phyloP scores from a whole-genome alignment of 805 yeast genomes.

The Metschnikowia orientalis region DNA sequence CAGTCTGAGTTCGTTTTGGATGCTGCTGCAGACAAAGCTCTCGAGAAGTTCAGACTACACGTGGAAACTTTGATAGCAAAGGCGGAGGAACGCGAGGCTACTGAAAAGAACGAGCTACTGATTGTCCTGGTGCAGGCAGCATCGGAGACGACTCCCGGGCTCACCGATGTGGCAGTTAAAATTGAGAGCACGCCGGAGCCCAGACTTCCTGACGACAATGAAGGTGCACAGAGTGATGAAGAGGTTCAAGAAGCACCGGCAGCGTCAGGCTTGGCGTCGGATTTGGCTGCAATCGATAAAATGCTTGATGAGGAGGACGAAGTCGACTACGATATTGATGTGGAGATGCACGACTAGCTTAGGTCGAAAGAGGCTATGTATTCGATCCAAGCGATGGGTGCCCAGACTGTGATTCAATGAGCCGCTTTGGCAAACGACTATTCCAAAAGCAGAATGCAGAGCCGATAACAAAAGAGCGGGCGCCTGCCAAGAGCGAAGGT shows the following conservation, averaged over 20 bases:
- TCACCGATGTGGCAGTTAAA: constrained; percentile 1
- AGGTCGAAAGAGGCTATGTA: no score
- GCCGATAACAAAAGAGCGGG: no score
- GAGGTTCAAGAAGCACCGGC: neutral
- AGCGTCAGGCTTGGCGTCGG: constrained; percentile 6
- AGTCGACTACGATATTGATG: constrained; percentile 33
- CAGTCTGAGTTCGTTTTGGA: constrained; percentile 33
- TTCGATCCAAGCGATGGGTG: no score
- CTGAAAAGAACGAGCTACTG: constrained; percentile 6
- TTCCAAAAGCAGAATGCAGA: no score
- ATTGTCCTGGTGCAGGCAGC: constrained; percentile 3
- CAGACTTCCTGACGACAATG: neutral
- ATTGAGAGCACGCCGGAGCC: neutral
- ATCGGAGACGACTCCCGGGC: neutral
- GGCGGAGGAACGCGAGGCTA: constrained; percentile 22
- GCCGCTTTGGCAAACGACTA: no score
- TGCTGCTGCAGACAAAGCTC: constrained; percentile 24
- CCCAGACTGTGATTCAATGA: no score
- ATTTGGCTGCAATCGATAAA: constrained; percentile 30
- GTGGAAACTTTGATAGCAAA: constrained; percentile 23
- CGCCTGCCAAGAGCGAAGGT: no score
- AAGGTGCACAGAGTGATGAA: neutral
- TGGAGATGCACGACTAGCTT: constrained; percentile 19
- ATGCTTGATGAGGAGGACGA: constrained; percentile 36
- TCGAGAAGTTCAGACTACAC: constrained; percentile 27